Evolutionary conservation across 371 early-diverging fungal genomes (phyloP), one percentile per base, ranked within the genome.

Genomic region (Mortierella sp.): DNA sequence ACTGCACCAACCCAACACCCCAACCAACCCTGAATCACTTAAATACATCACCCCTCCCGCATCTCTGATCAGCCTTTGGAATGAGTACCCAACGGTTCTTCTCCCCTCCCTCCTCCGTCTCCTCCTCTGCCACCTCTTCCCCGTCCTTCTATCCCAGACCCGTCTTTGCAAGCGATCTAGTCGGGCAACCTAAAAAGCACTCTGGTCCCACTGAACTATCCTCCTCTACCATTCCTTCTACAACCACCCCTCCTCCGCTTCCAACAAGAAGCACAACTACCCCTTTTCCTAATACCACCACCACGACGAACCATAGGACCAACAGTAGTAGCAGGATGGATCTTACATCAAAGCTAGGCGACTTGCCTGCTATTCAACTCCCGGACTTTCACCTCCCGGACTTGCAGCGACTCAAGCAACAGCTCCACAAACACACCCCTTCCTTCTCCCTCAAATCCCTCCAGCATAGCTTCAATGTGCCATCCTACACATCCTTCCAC

Each of bases 361-460:
- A 81, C 8, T 56, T 84, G 12, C 78, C 81, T 21, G 35, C 78
- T 8, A 60, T 84, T 29, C 85, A 84, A 8, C 71, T 84, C 35
- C 85, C 85, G 43, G 85, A 84, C 35, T 81, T 84, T 41, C 81
- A 84, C 46, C 78, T 84, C 10, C 85, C 85, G 6, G 85, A 84
- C 51, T 38, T 84, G 24, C 81, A 84, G 38, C 58, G 81, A 41
- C 65, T 84, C 27, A 84, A 84, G 35, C 81, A 81, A 51, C 85
- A 84, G 70, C 74, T 84, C 41, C 78, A 84, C 74, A 84, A 84
- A 51, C 85, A 81, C 41, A 81, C 85, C 4, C 81, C 84, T 10
- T 81, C 85, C 27, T 84, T 84, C 72, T 84, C 85, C 1, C 68
- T 84, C 55, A 84, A 84, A 29, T 84, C 85, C 8, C 71, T 84